Percentiles rank a stretch among this genome's conserved stretches.
Evolutionary conservation across 2,329 filamentous ascomycete species (phyloP).

Genomic region (Helotiales sp.): DNA sequence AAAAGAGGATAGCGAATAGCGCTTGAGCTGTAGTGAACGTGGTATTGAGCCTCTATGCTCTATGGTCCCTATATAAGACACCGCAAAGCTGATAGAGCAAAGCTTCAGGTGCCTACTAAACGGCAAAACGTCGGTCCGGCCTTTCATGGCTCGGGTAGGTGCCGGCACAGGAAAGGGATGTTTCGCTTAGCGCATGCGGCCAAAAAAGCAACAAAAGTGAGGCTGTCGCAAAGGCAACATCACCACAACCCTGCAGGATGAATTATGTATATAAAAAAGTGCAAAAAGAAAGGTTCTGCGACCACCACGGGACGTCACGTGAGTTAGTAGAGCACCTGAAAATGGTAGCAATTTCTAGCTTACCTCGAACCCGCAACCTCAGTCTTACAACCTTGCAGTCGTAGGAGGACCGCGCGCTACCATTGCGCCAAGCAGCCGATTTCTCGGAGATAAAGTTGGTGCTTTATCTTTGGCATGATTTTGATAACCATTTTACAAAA

Average conservation of each 20-base stretch:
- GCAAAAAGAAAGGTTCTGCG: slow-evolving; percentile 3
- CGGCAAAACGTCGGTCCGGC: too few species aligned
- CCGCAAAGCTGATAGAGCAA: background rate
- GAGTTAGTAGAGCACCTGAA: background rate
- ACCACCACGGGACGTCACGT: slow-evolving; percentile 12
- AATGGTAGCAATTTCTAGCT: too few species aligned
- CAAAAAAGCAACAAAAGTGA: too few species aligned
- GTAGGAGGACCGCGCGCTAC: slow-evolving; percentile 51
- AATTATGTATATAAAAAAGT: background rate
- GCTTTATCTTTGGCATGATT: background rate
- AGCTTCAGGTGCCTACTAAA: background rate
- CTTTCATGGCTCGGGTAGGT: background rate
- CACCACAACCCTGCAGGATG: background rate
- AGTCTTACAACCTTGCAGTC: slow-evolving; percentile 39
- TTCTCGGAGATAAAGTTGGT: background rate
- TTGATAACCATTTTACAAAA: background rate
- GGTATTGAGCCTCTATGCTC: background rate
- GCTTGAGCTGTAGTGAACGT: background rate
- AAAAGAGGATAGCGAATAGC: background rate
- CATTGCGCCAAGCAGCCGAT: slow-evolving; percentile 43
- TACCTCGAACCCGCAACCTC: slow-evolving; percentile 41
- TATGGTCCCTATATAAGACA: background rate
- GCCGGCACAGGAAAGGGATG: background rate
- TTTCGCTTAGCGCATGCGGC: background rate
- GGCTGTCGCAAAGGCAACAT: background rate